These are phyloP conservation scores for Vigna angularis DNA, from an alignment of 306 rosid genomes.

Conservation along the genomic window DNA sequence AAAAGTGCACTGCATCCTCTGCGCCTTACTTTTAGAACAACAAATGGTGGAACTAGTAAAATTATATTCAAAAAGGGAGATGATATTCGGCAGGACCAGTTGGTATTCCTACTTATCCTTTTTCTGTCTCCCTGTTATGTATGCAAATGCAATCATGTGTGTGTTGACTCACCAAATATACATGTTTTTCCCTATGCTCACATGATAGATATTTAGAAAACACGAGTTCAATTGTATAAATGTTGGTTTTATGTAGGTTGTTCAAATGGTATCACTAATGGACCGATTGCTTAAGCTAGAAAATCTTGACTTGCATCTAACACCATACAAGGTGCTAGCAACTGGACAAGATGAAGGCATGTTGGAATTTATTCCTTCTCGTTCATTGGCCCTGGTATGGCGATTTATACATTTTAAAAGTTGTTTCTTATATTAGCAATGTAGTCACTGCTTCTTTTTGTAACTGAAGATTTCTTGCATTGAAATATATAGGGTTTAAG, in stretches of 20 bases:
- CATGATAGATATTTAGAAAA: conserved; percentile 8
- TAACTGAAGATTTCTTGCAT: conserved; percentile 18
- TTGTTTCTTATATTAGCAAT: conserved; percentile 22
- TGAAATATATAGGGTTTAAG: conserved; percentile 5
- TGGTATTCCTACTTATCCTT: conserved; percentile 64
- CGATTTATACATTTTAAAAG: conserved; percentile 9
- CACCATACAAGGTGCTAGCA: conserved; percentile 95
- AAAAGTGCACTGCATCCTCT: conserved; percentile 96
- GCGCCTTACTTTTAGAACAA: conserved; percentile 90
- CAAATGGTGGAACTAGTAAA: conserved; percentile 78
- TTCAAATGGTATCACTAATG: conserved; percentile 98
- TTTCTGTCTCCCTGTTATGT: conserved; percentile 32
- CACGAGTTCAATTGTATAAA: conserved; percentile 34
- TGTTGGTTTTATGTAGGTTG: conserved; percentile 68
- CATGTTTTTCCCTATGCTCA: conserved; percentile 3
- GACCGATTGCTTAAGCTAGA: conserved; percentile 92
- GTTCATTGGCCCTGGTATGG: conserved; percentile 82
- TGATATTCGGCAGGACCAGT: conserved; percentile 95
- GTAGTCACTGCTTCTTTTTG: conserved; percentile 35
- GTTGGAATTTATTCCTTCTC: conserved; percentile 95
- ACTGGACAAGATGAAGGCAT: conserved; percentile 99
- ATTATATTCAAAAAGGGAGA: conserved; percentile 95
- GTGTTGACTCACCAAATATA: conserved; percentile 4
- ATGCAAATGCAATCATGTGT: conserved; percentile 26
- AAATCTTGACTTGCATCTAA: conserved; percentile 91